A percentile compares a stretch with the other conserved stretches of the same genome.
Conservation (phyloP, 176 grass and related monocot genomes). For the Lolium rigidum region DNA sequence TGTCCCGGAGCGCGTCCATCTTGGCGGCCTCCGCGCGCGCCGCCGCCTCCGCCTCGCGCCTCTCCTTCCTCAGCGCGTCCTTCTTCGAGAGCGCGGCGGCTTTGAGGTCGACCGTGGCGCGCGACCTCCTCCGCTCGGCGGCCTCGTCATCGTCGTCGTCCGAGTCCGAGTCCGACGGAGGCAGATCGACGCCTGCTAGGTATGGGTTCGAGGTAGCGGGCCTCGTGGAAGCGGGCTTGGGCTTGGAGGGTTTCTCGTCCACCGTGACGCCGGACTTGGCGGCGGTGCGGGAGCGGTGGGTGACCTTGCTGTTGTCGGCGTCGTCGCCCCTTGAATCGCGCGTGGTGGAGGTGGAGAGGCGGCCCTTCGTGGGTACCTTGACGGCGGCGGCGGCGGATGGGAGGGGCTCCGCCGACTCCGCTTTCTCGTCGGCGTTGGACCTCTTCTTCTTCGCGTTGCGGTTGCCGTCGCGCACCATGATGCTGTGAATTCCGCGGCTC, state of each 20-base stretch:
- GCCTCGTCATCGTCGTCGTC: slow-evolving; percentile 54
- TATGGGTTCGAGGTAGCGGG: not conserved
- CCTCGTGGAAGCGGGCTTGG: not conserved
- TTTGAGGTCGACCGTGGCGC: slow-evolving; percentile 13
- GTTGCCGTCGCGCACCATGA: slow-evolving; percentile 3
- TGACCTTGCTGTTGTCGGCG: not conserved
- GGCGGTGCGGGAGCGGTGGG: not conserved
- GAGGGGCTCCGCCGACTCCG: not conserved
- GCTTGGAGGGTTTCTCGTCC: not conserved
- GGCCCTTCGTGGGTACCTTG: slow-evolving; percentile 3
- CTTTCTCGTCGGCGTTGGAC: not conserved
- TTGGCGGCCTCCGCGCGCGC: slow-evolving; percentile 40
- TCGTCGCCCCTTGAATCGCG: not conserved
- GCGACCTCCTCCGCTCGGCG: slow-evolving; percentile 26
- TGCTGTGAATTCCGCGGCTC: not conserved
- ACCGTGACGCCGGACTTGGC: not conserved
- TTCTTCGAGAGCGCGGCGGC: slow-evolving; percentile 43
- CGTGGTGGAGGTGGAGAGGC: not conserved
- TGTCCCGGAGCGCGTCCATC: slow-evolving; percentile 58
- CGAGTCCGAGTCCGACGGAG: slow-evolving; percentile 38
- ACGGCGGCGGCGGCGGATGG: not conserved
- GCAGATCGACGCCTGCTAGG: slow-evolving; percentile 51
- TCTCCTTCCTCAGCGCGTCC: slow-evolving; percentile 65
- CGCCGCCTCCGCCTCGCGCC: slow-evolving; percentile 48
- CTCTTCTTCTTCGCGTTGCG: slow-evolving; percentile 12